phyloP scores from a whole-genome alignment of 2,329 filamentous ascomycete genomes.

The Colletotrichum viniferum region DNA sequence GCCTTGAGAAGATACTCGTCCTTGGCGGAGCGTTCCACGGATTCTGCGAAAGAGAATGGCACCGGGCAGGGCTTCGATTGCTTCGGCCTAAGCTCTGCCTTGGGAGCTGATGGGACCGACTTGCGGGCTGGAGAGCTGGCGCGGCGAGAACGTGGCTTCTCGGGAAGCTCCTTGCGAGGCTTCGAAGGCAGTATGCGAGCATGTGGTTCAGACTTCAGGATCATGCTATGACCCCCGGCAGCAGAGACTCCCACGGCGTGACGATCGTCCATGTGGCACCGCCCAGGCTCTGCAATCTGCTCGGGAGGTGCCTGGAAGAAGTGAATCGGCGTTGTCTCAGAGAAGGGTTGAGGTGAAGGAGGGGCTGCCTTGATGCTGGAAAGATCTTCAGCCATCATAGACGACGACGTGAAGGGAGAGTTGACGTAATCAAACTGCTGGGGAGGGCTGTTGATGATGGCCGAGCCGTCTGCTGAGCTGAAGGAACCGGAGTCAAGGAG shows the following conservation, averaged over 20 bases:
- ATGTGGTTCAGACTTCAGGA: background rate
- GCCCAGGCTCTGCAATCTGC: background rate
- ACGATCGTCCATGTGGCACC: background rate
- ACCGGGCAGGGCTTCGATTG: background rate
- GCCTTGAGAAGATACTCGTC: slow-evolving; percentile 58
- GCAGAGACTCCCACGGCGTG: background rate
- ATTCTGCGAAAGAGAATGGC: background rate
- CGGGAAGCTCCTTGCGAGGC: slow-evolving; percentile 12
- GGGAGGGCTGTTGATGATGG: background rate
- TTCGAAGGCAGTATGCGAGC: background rate
- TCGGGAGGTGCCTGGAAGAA: slow-evolving; percentile 6
- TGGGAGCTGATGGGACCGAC: background rate
- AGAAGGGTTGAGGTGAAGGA: slow-evolving; percentile 2
- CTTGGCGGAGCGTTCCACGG: slow-evolving; percentile 27
- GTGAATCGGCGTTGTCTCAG: background rate
- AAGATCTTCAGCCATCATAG: background rate
- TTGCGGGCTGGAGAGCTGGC: background rate
- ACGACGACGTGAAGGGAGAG: slow-evolving; percentile 1
- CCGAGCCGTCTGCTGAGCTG: background rate
- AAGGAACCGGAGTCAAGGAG: slow-evolving; percentile 13
- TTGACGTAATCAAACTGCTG: slow-evolving; percentile 8
- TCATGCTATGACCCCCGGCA: background rate
- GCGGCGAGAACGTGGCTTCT: slow-evolving; percentile 3
- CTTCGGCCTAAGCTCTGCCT: slow-evolving; percentile 4
- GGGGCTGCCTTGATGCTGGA: background rate